Evolutionary conservation across 2,329 filamentous ascomycete species (phyloP), one percentile per base, ranked within the genome.

Genomic region (Sphaerulina musiva): DNA sequence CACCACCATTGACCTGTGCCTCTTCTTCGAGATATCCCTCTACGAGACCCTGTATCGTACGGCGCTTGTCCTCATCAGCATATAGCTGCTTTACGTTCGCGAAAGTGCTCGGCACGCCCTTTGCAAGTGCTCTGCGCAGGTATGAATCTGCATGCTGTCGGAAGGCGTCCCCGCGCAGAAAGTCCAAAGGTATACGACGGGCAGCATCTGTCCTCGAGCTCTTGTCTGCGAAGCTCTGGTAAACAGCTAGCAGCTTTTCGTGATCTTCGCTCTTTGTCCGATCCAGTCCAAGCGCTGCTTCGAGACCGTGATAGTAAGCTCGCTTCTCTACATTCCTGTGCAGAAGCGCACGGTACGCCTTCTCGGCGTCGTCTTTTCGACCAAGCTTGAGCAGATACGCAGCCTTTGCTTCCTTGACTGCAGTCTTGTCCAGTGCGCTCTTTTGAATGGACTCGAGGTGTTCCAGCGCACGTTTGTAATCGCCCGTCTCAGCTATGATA

Each of bases 21-120:
- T 66, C 60, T 48, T 69, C 67, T 26, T 60, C 23, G 73, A 88
- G 78, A 66, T 96, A 97, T 49, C 86, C 82, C 64, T 93, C 82
- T 1, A 88, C 90, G 40, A 97, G 72, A 38, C 83, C 77, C 60
- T 86, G 82, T 40, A 98, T 80, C 0, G 78, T 80, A n/a, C 85
- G 78, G 68, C 85, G 87, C 76, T 98, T 98, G 62, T 74, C 79
- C 0, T 79, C 62, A 69, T 95, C 85, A 11, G 78, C 78, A 74
- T 97, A 98, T 20, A 98, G 80, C 62, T 95, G 84, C 76, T 98
- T 98, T 57, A 98, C 80, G 71, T 97, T 98, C 36, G 90, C 90
- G 72, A 98, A 98, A 3, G 92, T 91, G 2, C 93, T 98, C 1
- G 93, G 92, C 3, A 97, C 87, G 9, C 92, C 93, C 73, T 92